phyloP scores from a whole-genome alignment of 208 protist genomes.

The Trypanosoma scelopori region DNA sequence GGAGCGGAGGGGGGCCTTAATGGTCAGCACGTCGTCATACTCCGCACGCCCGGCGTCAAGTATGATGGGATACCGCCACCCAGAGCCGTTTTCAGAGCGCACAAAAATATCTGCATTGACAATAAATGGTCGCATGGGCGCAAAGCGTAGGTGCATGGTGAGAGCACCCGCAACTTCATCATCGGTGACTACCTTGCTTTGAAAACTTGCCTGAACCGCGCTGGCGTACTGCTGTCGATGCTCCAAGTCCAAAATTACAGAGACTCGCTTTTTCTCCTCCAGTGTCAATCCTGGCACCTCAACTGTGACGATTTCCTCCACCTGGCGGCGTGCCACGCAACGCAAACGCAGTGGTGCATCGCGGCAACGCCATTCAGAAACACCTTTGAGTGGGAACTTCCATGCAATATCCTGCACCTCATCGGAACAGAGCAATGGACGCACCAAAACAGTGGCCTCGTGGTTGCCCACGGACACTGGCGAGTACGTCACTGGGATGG shows the following conservation, averaged over 20 bases:
- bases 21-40: constrained; percentile 81
- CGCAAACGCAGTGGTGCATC: constrained; percentile 47
- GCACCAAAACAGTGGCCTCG: constrained; percentile 55
- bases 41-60: constrained; percentile 78
- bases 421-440: constrained; percentile 22
- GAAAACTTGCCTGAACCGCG: constrained; percentile 37
- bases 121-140: constrained; percentile 77
- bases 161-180: constrained; percentile 35
- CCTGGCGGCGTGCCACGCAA: constrained; percentile 56
- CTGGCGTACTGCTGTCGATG: constrained; percentile 44
- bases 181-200: constrained; percentile 33
- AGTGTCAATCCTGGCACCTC: constrained; percentile 44
- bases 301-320: constrained; percentile 48
- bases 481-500: constrained; percentile 62
- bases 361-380: constrained; percentile 69
- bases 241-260: constrained; percentile 46
- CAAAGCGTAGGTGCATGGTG: constrained; percentile 58
- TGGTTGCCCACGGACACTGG: constrained; percentile 68
- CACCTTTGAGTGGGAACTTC: constrained; percentile 76
- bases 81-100: constrained; percentile 48
- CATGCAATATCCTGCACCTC: constrained; percentile 55
- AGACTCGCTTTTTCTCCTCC: constrained; percentile 28
- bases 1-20: constrained; percentile 59
- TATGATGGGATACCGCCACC: constrained; percentile 79
- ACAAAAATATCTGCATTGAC: constrained; percentile 70